Percentiles rank a stretch among this genome's conserved stretches.
phyloP scores from a whole-genome alignment of 352 stramenopile species.

The Globisporangium nunn region DNA sequence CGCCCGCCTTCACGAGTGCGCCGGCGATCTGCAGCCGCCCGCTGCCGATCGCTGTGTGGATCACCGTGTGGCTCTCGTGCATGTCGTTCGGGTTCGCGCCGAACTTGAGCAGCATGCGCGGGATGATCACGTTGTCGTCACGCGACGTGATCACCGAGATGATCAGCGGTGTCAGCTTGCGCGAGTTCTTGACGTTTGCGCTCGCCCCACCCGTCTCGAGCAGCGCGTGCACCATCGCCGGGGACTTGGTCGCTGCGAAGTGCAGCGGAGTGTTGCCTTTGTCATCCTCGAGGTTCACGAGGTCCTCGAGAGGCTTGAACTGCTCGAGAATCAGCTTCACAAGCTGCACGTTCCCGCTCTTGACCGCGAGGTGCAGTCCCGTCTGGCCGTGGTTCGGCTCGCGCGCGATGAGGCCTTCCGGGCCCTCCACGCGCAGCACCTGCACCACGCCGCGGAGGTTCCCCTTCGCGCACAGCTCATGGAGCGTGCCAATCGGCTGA shows the following conservation, averaged over 20 bases:
- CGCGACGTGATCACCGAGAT: constrained; percentile 85
- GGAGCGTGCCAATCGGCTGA: constrained; percentile 71
- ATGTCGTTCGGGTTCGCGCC: constrained; percentile 86
- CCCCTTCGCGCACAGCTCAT: constrained; percentile 75
- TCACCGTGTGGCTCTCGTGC: constrained; percentile 83
- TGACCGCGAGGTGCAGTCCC: constrained; percentile 71
- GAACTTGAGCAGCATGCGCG: constrained; percentile 85
- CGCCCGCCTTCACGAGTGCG: constrained; percentile 69
- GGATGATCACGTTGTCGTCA: constrained; percentile 77
- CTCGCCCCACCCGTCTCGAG: constrained; percentile 60
- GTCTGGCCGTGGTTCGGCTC: constrained; percentile 84
- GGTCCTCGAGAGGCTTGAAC: constrained; percentile 69
- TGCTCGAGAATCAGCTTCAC: constrained; percentile 81
- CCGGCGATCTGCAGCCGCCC: constrained; percentile 67
- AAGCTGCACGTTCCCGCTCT: constrained; percentile 75
- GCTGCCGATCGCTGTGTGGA: constrained; percentile 74
- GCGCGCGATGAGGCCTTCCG: constrained; percentile 54
- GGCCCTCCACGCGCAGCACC: constrained; percentile 62
- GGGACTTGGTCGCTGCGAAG: constrained; percentile 83
- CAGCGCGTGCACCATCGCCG: constrained; percentile 74
- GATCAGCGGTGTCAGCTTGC: constrained; percentile 80
- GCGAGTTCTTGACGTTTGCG: constrained; percentile 84
- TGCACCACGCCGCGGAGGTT: constrained; percentile 75
- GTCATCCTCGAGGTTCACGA: constrained; percentile 82
- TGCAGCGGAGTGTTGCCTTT: constrained; percentile 85